phyloP scores from a whole-genome alignment of 768 basidiomycete species.

The Lentinus brumalis region DNA sequence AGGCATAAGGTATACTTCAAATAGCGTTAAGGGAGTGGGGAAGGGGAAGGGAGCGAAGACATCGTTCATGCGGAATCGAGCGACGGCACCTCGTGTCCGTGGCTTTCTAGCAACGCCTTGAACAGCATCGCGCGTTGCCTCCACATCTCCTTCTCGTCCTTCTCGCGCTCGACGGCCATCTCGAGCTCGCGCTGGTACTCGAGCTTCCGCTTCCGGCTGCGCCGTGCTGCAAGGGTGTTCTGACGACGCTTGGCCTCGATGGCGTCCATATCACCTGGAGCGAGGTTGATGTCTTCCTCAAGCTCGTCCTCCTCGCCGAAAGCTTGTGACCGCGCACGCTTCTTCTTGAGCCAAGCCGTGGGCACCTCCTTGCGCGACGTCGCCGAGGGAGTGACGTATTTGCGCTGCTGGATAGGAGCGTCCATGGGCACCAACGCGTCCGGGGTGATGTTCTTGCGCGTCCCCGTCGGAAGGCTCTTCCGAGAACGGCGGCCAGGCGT shows the following conservation, averaged over 20 bases:
- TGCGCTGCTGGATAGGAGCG: slow-evolving; percentile 79
- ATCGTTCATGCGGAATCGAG: slow-evolving; percentile 15
- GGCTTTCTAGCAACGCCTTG: slow-evolving; percentile 55
- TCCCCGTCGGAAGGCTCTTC: slow-evolving; percentile 55
- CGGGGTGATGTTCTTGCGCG: slow-evolving; percentile 69
- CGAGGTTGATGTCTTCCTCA: slow-evolving; percentile 41
- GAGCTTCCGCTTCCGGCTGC: slow-evolving; percentile 74
- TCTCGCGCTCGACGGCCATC: slow-evolving; percentile 51
- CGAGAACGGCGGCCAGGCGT: slow-evolving; percentile 27
- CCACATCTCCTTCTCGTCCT: slow-evolving; percentile 64
- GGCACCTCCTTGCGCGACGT: slow-evolving; percentile 84
- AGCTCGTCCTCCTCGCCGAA: slow-evolving; percentile 56
- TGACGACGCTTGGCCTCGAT: slow-evolving; percentile 78
- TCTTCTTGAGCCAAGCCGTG: slow-evolving; percentile 60
- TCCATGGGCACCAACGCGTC: slow-evolving; percentile 65
- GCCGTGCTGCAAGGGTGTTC: slow-evolving; percentile 85
- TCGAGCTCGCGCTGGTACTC: slow-evolving; percentile 70
- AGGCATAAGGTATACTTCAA: slow-evolving; percentile 22
- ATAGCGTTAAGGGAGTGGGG: slow-evolving; percentile 13
- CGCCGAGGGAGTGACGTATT: slow-evolving; percentile 69
- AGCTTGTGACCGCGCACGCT: slow-evolving; percentile 52
- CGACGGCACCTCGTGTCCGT: slow-evolving; percentile 56
- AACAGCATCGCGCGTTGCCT: slow-evolving; percentile 50
- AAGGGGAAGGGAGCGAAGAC: neutral
- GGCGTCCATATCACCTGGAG: slow-evolving; percentile 59